phyloP scores from a whole-genome alignment of 1,139 yeast genomes.

The Sugiyamaella neomexicana region DNA sequence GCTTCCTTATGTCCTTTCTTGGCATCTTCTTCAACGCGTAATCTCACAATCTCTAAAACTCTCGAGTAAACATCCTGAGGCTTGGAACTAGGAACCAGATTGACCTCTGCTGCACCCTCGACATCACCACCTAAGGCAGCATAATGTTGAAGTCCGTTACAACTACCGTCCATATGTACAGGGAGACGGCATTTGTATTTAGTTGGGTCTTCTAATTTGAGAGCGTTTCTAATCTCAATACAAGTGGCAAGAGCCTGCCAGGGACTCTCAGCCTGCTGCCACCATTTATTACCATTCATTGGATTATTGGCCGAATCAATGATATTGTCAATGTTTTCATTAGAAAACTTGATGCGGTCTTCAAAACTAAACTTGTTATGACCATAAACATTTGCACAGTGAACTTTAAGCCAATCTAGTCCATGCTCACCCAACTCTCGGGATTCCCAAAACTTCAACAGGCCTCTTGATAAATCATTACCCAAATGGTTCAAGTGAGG shows the following conservation, averaged over 20 bases:
- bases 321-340: constrained; percentile 62
- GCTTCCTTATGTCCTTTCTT: constrained; percentile 57
- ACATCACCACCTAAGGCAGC: constrained; percentile 97
- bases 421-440: constrained; percentile 74
- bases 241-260: constrained; percentile 94
- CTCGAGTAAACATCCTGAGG: constrained; percentile 91
- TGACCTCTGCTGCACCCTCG: constrained; percentile 93
- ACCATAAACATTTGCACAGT: constrained; percentile 85
- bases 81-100: constrained; percentile 72
- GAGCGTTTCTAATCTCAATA: constrained; percentile 73
- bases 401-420: constrained; percentile 84
- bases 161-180: constrained; percentile 96
- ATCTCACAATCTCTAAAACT: constrained; percentile 71
- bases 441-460: constrained; percentile 87
- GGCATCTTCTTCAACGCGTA: constrained; percentile 59
- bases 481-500: constrained; percentile 83
- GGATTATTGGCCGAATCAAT: constrained; percentile 74
- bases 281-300: constrained; percentile 60
- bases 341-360: constrained; percentile 73
- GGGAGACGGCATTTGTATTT: constrained; percentile 78
- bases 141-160: constrained; percentile 96
- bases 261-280: constrained; percentile 88
- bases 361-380: constrained; percentile 77
- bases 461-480: constrained; percentile 84
- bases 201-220: constrained; percentile 69